Evolutionary conservation across 75 land plant species (phyloP).

Genomic region (Pinus albicaulis): DNA sequence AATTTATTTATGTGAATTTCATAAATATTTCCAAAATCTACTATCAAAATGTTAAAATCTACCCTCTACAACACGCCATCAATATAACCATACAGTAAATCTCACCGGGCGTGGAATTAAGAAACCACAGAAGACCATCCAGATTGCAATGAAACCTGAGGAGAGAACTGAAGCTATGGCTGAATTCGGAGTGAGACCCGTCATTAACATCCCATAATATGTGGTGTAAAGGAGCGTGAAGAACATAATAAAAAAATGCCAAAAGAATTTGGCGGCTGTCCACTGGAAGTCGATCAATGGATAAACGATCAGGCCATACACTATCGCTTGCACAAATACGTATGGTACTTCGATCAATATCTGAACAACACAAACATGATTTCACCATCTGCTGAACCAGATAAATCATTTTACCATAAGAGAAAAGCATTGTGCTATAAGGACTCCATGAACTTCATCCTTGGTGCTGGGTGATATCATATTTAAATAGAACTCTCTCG

Average conservation of each 20-base stretch:
- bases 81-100: too few relatives aligned
- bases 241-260: constrained; percentile 70
- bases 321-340: constrained; percentile 48
- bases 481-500: too few relatives aligned
- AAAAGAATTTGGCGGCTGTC: constrained; percentile 68
- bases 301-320: constrained; percentile 55
- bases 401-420: too few relatives aligned
- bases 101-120: constrained; percentile 77
- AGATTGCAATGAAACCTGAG: constrained; percentile 62
- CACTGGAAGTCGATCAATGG: constrained; percentile 78
- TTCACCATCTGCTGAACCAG: constrained; percentile 48
- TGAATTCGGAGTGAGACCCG: constrained; percentile 71
- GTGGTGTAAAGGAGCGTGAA: constrained; percentile 77
- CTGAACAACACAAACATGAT: constrained; percentile 48
- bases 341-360: constrained; percentile 70
- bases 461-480: too few relatives aligned
- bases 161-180: constrained; percentile 66
- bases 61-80: too few relatives aligned
- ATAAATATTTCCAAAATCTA: too few relatives aligned
- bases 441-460: too few relatives aligned
- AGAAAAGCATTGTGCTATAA: too few relatives aligned
- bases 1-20: too few relatives aligned
- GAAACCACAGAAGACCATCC: constrained; percentile 89
- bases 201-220: constrained; percentile 85
- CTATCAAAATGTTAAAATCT: too few relatives aligned